phyloP scores from a whole-genome alignment of 2,329 filamentous ascomycete species.

The Emericellopsis atlantica region DNA sequence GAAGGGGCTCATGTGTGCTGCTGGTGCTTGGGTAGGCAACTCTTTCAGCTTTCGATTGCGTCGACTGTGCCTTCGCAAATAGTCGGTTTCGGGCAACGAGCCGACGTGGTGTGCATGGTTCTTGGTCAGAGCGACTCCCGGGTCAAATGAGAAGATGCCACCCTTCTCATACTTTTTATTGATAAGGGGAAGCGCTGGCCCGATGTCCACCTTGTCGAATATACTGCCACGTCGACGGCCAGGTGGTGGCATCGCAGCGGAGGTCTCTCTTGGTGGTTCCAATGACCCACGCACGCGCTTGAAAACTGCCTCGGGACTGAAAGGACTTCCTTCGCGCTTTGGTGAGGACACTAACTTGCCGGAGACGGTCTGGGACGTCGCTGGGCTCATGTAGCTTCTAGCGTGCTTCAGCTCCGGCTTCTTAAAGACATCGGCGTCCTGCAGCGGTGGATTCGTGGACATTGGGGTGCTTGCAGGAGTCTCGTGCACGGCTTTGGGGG shows the following conservation, averaged over 20 bases:
- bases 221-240: slow-evolving; percentile 26
- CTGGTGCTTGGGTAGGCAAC: slow-evolving; percentile 6
- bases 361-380: slow-evolving; percentile 11
- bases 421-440: slow-evolving; percentile 31
- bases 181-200: slow-evolving; percentile 36
- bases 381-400: slow-evolving; percentile 36
- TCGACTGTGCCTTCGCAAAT: slow-evolving; percentile 33
- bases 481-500: slow-evolving; percentile 2
- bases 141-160: slow-evolving; percentile 36
- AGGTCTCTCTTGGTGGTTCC: background rate
- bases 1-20: slow-evolving; percentile 18
- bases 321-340: slow-evolving; percentile 44
- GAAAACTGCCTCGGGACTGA: slow-evolving; percentile 44
- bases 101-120: background rate
- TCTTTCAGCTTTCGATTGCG: slow-evolving; percentile 20
- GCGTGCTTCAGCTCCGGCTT: slow-evolving; percentile 48
- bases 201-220: slow-evolving; percentile 43
- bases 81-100: slow-evolving; percentile 30
- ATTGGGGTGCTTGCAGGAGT: slow-evolving; percentile 1
- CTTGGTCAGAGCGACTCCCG: background rate
- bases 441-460: slow-evolving; percentile 3
- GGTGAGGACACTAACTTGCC: slow-evolving; percentile 16
- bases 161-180: slow-evolving; percentile 47
- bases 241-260: slow-evolving; percentile 1
- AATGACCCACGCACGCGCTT: slow-evolving; percentile 42